These are phyloP conservation scores for Cercospora janseana DNA, from an alignment of 2,329 filamentous ascomycete species.

Conservation along the genomic window DNA sequence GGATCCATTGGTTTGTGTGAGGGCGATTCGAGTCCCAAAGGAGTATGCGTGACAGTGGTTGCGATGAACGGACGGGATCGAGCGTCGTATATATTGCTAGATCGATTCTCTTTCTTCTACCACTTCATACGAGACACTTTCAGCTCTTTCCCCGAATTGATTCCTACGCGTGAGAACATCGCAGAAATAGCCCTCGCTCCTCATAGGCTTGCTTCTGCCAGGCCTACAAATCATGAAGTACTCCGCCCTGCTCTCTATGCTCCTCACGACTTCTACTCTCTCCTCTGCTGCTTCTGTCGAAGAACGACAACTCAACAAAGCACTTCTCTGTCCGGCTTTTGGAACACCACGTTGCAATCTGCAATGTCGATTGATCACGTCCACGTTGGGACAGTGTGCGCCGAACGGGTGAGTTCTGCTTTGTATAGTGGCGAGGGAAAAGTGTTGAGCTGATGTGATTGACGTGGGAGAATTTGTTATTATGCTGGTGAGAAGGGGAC, in stretches of 20 bases:
- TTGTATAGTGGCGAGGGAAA: background rate
- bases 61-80: too few relatives aligned
- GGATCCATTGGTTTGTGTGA: background rate
- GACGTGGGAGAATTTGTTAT: background rate
- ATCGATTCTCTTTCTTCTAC: too few relatives aligned
- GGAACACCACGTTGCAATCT: constrained; percentile 16
- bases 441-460: background rate
- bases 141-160: too few relatives aligned
- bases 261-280: constrained; percentile 14
- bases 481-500: constrained; percentile 17
- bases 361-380: constrained; percentile 13
- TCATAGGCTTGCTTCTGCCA: background rate
- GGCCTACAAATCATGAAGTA: constrained; percentile 11
- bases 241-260: constrained; percentile 2
- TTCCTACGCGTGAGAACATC: too few relatives aligned
- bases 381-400: constrained; percentile 19
- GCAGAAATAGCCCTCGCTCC: too few relatives aligned
- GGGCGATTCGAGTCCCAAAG: too few relatives aligned
- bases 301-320: constrained; percentile 16
- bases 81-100: too few relatives aligned
- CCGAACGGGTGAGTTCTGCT: constrained; percentile 12
- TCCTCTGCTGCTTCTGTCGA: constrained; percentile 16
- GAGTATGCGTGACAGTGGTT: too few relatives aligned
- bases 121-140: too few relatives aligned
- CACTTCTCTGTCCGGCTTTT: constrained; percentile 17